Conservation (phyloP, 352 stramenopile genomes). For the Globisporangium orthogonon region DNA sequence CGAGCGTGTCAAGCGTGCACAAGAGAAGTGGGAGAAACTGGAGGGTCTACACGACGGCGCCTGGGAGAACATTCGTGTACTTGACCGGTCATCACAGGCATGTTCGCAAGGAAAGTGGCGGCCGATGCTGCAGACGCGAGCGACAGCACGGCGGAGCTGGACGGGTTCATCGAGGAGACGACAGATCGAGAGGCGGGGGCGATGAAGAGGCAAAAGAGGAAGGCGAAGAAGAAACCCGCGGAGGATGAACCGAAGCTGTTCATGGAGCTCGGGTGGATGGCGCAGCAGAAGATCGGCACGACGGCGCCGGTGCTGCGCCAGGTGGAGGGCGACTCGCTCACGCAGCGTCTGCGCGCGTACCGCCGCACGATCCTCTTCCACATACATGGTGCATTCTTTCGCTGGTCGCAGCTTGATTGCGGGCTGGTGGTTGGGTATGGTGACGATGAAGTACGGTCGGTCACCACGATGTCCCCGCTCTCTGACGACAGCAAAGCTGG, state of each 20-base stretch:
- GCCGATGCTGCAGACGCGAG: neutral
- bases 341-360: slow-evolving; percentile 59
- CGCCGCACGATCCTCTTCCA: slow-evolving; percentile 73
- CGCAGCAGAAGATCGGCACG: slow-evolving; percentile 52
- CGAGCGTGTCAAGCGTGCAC: no score
- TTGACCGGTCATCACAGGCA: neutral
- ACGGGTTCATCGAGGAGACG: slow-evolving; percentile 49
- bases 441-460: no score
- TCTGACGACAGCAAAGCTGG: slow-evolving; percentile 42
- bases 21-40: no score
- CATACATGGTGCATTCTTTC: slow-evolving; percentile 41
- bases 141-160: slow-evolving; percentile 26
- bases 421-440: no score
- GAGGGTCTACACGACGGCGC: no score
- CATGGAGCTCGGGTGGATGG: slow-evolving; percentile 60
- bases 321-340: slow-evolving; percentile 64
- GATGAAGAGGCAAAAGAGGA: slow-evolving; percentile 26
- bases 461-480: no score
- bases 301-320: slow-evolving; percentile 62
- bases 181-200: slow-evolving; percentile 18
- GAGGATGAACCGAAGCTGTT: slow-evolving; percentile 59
- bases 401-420: neutral
- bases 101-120: neutral
- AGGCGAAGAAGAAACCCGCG: slow-evolving; percentile 10
- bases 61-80: neutral